Percentiles rank a stretch among this genome's conserved stretches.
Evolutionary conservation across 495 filamentous ascomycete genomes (phyloP).

Genomic region (Aspergillus biplanus): DNA sequence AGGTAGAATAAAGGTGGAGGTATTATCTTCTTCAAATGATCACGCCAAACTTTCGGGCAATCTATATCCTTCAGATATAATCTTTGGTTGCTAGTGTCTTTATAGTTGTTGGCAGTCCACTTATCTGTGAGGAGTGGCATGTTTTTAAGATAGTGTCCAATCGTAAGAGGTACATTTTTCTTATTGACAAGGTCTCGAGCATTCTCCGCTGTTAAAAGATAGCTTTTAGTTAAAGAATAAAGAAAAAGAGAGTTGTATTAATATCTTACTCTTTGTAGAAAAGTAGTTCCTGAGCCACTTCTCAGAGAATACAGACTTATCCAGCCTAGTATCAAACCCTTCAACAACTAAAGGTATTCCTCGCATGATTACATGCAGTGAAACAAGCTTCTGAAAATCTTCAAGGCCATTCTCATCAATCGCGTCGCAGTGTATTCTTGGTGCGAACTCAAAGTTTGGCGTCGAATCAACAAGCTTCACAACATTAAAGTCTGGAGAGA

Average conservation of each 20-base stretch:
- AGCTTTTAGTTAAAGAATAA: conserved; percentile 18
- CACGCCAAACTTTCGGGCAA: conserved; percentile 62
- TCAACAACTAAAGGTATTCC: conserved; percentile 88
- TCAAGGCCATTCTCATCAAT: conserved; percentile 72
- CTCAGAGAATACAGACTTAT: conserved; percentile 74
- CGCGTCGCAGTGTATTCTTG: conserved; percentile 72
- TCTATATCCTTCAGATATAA: conserved; percentile 21
- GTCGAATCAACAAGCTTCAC: conserved; percentile 70
- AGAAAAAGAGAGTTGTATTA: not conserved
- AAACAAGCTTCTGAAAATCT: conserved; percentile 78
- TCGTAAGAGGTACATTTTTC: conserved; percentile 74
- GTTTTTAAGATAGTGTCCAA: conserved; percentile 85
- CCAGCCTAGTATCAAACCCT: conserved; percentile 71
- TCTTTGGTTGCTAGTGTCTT: conserved; percentile 72
- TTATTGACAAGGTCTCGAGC: conserved; percentile 75
- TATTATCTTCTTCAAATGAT: conserved; percentile 74
- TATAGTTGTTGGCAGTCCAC: conserved; percentile 68
- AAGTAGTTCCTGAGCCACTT: conserved; percentile 76
- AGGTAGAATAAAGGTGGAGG: conserved; percentile 82
- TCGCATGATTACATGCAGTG: conserved; percentile 76
- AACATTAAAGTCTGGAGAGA: conserved; percentile 81
- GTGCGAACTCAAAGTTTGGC: conserved; percentile 81
- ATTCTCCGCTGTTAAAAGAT: conserved; percentile 52
- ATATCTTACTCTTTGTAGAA: conserved; percentile 67
- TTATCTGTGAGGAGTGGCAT: conserved; percentile 77